These are phyloP conservation scores for Aspergillus melleus DNA, from an alignment of 2,329 filamentous ascomycete species.

Conservation along the genomic window DNA sequence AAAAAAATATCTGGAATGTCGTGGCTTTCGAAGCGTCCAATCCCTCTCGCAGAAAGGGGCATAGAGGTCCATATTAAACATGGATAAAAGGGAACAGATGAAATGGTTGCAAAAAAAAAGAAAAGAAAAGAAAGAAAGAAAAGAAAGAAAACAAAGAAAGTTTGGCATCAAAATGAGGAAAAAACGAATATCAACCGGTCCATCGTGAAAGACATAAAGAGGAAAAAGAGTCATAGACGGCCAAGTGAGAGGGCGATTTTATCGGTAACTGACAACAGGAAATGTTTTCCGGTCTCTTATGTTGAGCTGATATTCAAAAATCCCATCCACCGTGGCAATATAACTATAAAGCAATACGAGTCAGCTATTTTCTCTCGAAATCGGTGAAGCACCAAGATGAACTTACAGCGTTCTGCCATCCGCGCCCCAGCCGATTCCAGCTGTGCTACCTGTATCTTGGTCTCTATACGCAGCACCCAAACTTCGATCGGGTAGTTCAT, in stretches of 20 bases:
- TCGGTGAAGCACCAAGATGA: background rate
- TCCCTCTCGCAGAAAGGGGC: background rate
- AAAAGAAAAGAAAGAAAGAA: background rate
- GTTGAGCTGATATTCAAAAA: conserved; percentile 50
- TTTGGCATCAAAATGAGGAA: too few relatives aligned
- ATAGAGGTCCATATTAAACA: background rate
- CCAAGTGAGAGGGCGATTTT: conserved; percentile 13
- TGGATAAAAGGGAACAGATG: background rate
- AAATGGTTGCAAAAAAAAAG: background rate
- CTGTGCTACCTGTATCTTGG: conserved; percentile 43
- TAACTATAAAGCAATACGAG: conserved; percentile 40
- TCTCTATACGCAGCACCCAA: conserved; percentile 32
- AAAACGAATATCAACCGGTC: background rate
- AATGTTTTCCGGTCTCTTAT: conserved; percentile 50
- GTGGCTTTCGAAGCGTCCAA: background rate
- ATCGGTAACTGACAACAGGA: conserved; percentile 45
- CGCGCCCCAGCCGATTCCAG: conserved; percentile 49
- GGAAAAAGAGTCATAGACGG: background rate
- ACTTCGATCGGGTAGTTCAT: conserved; percentile 36
- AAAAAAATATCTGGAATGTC: background rate
- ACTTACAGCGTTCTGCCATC: conserved; percentile 50
- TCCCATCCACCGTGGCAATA: conserved; percentile 49
- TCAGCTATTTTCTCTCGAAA: background rate
- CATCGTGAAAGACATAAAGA: background rate
- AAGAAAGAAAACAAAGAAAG: too few relatives aligned